Evolutionary conservation across 805 yeast species (phyloP), one percentile per base, ranked within the genome.

Genomic region (Myxozyma nipponensis): DNA sequence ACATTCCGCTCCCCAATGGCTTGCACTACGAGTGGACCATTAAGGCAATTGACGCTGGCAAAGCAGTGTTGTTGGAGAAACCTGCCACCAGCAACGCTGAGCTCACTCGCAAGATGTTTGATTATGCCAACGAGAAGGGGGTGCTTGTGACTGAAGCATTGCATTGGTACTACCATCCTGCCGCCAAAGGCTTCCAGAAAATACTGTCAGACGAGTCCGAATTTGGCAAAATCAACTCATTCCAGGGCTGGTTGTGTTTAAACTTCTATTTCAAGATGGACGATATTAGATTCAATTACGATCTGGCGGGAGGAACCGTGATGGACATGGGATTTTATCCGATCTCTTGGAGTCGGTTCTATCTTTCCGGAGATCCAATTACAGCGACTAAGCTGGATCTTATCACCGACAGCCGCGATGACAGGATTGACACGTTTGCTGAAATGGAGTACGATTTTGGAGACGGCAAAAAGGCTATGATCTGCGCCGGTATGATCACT

Each of bases 241-340:
- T 34, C n/a, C 53, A 52, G 25, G 58, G 42, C 23, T 41, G 45
- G 6, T 36, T 47, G 19, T 38, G 54, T 13, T 22, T 23, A 21
- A 41, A 44, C 7, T 10, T 30, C 15, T 7, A 9, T 10, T 18
- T 26, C 17, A 9, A 39, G 13, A 35, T 36, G 21, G 44, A 24
- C 3, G 47, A 54, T 35, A 45, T 52, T 24, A 25, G 58, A 19
- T 41, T 42, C 25, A 30, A 37, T 17, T 54, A 10, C 35, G 23
- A 26, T 9, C 34, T 52, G 9, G 58, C 48, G 1, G 58, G 58
- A 3, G 58, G 58, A 13, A 48, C 49, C 28, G 9, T 47, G 13
- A 48, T 53, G 54, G 58, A 54, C 28, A 46, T 44, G 50, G 57
- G 57, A 4, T 53, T 50, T 39, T 54, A 54, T 34, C 57, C 58